phyloP scores from a whole-genome alignment of 768 basidiomycete genomes.

The Pleurotus tuoliensis region DNA sequence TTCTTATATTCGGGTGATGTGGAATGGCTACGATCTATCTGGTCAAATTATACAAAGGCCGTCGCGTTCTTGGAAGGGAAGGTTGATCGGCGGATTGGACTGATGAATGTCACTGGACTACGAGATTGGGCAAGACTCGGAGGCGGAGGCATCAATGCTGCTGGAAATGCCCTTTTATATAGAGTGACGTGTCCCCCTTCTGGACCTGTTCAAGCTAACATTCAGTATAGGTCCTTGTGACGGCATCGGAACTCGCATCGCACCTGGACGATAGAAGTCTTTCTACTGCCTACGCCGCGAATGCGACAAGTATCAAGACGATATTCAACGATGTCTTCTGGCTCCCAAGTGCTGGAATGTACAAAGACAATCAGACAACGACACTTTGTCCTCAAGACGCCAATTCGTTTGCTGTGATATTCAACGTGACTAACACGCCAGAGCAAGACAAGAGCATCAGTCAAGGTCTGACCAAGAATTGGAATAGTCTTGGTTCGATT shows the following conservation, averaged over 20 bases:
- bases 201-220: too few species aligned
- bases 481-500: constrained; percentile 49
- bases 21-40: constrained; percentile 44
- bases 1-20: constrained; percentile 50
- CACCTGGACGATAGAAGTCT: constrained; percentile 31
- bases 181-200: constrained; percentile 23
- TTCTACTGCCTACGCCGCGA: constrained; percentile 33
- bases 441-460: constrained; percentile 40
- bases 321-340: constrained; percentile 51
- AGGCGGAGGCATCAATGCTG: constrained; percentile 52
- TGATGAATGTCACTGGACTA: constrained; percentile 54
- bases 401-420: constrained; percentile 53
- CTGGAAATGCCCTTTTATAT: constrained; percentile 53
- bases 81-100: constrained; percentile 40
- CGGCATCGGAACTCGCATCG: constrained; percentile 39
- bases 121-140: constrained; percentile 57
- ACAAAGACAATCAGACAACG: constrained; percentile 50
- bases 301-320: constrained; percentile 45
- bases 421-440: constrained; percentile 40
- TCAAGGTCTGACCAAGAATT: constrained; percentile 43
- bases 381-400: constrained; percentile 54
- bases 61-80: constrained; percentile 50
- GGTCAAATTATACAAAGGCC: constrained; percentile 56
- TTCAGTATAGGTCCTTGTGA: constrained; percentile 40
- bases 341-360: constrained; percentile 44